Evolutionary conservation across 2,329 filamentous ascomycete genomes (phyloP).

Genomic region (Magnaporthiopsis incrustans): DNA sequence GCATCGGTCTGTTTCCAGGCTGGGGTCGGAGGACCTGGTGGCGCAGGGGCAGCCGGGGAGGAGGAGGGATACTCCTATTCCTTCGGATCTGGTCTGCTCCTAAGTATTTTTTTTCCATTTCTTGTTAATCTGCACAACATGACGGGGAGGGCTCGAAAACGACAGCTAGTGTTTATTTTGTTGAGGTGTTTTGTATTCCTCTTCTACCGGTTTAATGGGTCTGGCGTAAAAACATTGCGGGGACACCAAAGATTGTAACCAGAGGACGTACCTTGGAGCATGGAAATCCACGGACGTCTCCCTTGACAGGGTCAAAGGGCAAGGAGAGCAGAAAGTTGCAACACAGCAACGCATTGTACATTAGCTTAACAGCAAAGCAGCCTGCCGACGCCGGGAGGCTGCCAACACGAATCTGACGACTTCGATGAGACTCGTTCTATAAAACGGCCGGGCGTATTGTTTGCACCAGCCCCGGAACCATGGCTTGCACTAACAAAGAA

Average conservation of each 20-base stretch:
- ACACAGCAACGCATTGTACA: background rate
- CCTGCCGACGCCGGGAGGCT: background rate
- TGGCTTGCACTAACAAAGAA: background rate
- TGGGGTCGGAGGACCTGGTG: slow-evolving; percentile 18
- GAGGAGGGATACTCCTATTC: slow-evolving; percentile 25
- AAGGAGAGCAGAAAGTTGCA: background rate
- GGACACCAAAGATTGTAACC: background rate
- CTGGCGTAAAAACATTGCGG: background rate
- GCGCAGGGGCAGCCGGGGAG: slow-evolving; percentile 18
- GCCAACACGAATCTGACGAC: background rate
- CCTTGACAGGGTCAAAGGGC: background rate
- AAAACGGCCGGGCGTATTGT: background rate
- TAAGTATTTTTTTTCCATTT: background rate
- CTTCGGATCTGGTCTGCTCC: slow-evolving; percentile 6
- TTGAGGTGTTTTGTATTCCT: background rate
- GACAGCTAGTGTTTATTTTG: too few species aligned
- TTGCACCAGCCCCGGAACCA: background rate
- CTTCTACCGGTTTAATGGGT: background rate
- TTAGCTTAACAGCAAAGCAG: background rate
- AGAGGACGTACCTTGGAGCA: background rate
- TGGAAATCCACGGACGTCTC: too few species aligned
- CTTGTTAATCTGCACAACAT: background rate
- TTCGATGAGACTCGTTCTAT: background rate
- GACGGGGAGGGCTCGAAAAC: background rate
- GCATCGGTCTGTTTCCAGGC: background rate